Base-by-base conservation (phyloP, 1,284 basidiomycete species). In the Pholiota adiposa region DNA sequence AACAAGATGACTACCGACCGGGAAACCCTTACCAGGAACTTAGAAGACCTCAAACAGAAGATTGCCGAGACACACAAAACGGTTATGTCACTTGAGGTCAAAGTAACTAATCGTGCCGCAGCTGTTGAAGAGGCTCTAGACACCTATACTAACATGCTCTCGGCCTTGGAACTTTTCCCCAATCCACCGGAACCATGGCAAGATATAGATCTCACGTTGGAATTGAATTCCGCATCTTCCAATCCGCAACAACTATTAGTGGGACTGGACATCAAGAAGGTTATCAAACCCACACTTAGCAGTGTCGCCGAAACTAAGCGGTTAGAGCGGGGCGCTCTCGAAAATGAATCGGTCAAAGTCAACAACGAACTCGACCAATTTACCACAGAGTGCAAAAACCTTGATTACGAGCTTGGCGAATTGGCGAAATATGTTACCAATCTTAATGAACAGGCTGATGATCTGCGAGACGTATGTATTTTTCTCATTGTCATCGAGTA, bases 1-100 rank as follows among this genome's bases (percentile, higher is more conserved):
- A 77, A 84, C 51, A 86, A 87, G 34, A 96, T 96, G 93, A 95
- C 89, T 65, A 87, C 86, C 14, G 93, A 95, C 64, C 89, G 92
- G 64, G 91, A 94, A 67, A 84, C 79, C 19, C 78, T 96, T 21
- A 77, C 81, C 27, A 86, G 81, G 63, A 90, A 80, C 70, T 74
- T 93, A 38, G 89, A 90, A 66, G 92, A 93, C 59, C 82, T 94
- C 46, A 87, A 86, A 63, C 80, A 83, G 66, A 93, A 89, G 70
- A 85, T 91, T 8, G 74, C 83, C 0, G 91, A 94, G 65, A 85
- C 86, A 1, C 87, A 88, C 59, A 86, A 88, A 67, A 72, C 76
- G 5, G 82, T 90, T 41, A 87, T 89, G 76, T 85, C 86, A 21
- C 82, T 92, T 36, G 94, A 96, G 71, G 88, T 96, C 60, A 82